These are phyloP conservation scores for Cyberlindnera euphorbiiphila DNA, from an alignment of 805 yeast genomes.

Conservation along the genomic window DNA sequence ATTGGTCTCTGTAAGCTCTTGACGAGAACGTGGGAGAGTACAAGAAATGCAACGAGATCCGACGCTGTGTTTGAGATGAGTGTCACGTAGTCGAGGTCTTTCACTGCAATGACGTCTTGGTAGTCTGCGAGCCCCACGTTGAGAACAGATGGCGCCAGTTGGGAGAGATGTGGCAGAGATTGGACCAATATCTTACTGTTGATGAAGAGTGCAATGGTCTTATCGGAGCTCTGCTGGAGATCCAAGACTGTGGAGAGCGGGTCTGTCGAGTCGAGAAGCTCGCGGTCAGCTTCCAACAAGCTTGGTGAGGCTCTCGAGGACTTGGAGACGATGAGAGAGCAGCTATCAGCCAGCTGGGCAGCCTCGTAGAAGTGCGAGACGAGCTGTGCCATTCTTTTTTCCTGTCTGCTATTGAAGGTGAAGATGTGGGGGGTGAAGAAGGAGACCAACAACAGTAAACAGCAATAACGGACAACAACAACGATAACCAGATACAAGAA, in stretches of 20 bases:
- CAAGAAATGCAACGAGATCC: conserved; percentile 51
- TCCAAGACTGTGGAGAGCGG: conserved; percentile 15
- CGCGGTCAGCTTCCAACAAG: conserved; percentile 8
- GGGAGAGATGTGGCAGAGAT: conserved; percentile 54
- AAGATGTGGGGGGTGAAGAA: background rate
- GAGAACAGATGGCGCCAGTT: conserved; percentile 48
- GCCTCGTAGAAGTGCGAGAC: conserved; percentile 10
- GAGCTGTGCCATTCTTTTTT: conserved; percentile 2
- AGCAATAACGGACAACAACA: too few relatives aligned
- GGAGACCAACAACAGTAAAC: too few relatives aligned
- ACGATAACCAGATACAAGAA: too few relatives aligned
- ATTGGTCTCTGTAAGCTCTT: conserved; percentile 49
- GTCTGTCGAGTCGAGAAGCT: conserved; percentile 18
- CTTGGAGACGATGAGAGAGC: conserved; percentile 14
- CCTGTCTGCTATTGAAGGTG: background rate
- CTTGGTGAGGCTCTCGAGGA: conserved; percentile 6
- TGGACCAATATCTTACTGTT: conserved; percentile 51
- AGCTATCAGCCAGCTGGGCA: conserved; percentile 3
- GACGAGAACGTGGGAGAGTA: conserved; percentile 58
- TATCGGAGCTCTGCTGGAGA: conserved; percentile 3
- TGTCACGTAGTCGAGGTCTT: conserved; percentile 62
- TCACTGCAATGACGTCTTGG: conserved; percentile 63
- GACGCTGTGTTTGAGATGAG: conserved; percentile 60
- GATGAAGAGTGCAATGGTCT: conserved; percentile 36
- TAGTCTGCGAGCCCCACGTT: conserved; percentile 67